Percentiles rank a stretch among this genome's conserved stretches.
These are phyloP conservation scores for Cercospora citrullina DNA, from an alignment of 2,329 filamentous ascomycete species.

Conservation along the genomic window DNA sequence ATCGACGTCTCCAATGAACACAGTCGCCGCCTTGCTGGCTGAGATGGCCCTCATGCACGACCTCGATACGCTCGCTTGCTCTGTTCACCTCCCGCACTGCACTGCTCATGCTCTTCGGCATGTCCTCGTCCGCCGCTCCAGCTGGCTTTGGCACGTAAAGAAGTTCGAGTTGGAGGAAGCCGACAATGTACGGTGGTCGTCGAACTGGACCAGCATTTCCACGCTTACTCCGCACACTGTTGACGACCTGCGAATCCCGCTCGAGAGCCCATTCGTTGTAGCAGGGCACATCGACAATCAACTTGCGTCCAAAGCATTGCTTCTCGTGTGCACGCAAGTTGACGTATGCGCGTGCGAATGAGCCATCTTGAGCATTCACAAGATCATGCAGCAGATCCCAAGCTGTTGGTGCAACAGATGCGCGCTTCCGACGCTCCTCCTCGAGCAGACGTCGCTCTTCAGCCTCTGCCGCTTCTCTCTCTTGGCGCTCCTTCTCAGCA, in stretches of 20 bases:
- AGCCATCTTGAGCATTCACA: slow-evolving; percentile 82
- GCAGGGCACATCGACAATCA: slow-evolving; percentile 84
- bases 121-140: slow-evolving; percentile 83
- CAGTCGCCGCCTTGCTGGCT: slow-evolving; percentile 98
- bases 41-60: slow-evolving; percentile 77
- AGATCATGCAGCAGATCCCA: slow-evolving; percentile 87
- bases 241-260: slow-evolving; percentile 68
- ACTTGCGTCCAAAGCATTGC: slow-evolving; percentile 82
- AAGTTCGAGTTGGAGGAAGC: slow-evolving; percentile 89
- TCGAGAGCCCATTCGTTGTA: slow-evolving; percentile 99
- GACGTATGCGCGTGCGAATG: slow-evolving; percentile 90
- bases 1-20: slow-evolving; percentile 97
- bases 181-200: slow-evolving; percentile 91
- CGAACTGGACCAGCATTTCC: slow-evolving; percentile 62
- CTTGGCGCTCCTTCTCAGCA: slow-evolving; percentile 84
- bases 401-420: slow-evolving; percentile 65
- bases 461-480: slow-evolving; percentile 76
- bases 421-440: slow-evolving; percentile 54
- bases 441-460: slow-evolving; percentile 44
- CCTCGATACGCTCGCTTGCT: slow-evolving; percentile 76
- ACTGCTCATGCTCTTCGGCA: slow-evolving; percentile 99
- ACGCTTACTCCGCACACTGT: slow-evolving; percentile 88
- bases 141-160: slow-evolving; percentile 93
- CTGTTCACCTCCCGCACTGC: slow-evolving; percentile 92
- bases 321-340: slow-evolving; percentile 90